phyloP scores from a whole-genome alignment of 306 rosid species.

The Bauhinia variegata region DNA sequence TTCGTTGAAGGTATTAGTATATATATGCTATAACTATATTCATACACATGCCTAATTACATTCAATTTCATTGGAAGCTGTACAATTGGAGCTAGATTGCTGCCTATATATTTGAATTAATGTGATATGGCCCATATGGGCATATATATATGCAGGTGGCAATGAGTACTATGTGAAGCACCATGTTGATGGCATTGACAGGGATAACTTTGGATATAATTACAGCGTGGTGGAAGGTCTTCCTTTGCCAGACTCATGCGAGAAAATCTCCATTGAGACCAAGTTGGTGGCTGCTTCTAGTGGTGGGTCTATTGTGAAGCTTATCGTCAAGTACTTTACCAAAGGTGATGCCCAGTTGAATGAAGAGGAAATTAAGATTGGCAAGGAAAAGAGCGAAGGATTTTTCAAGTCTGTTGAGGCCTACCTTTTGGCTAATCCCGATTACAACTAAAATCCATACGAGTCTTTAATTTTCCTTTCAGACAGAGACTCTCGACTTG shows the following conservation, averaged over 20 bases:
- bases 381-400: slow-evolving; percentile 14
- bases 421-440: slow-evolving; percentile 24
- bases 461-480: too few relatives aligned
- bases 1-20: slow-evolving; percentile 35
- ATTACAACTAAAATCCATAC: not conserved
- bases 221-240: slow-evolving; percentile 53
- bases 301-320: slow-evolving; percentile 54
- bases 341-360: not conserved
- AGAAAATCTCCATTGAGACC: slow-evolving; percentile 46
- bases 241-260: slow-evolving; percentile 37
- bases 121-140: too few relatives aligned
- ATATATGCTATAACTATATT: not conserved
- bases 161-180: slow-evolving; percentile 45
- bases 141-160: slow-evolving; percentile 43
- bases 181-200: slow-evolving; percentile 44
- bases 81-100: too few relatives aligned
- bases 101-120: too few relatives aligned
- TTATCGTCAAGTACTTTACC: slow-evolving; percentile 31
- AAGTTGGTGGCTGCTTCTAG: slow-evolving; percentile 33
- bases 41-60: too few relatives aligned
- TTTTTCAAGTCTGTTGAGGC: slow-evolving; percentile 29
- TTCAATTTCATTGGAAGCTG: too few relatives aligned
- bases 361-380: slow-evolving; percentile 31
- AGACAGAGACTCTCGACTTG: too few relatives aligned
- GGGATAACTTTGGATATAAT: slow-evolving; percentile 34